phyloP scores from a whole-genome alignment of 1,284 basidiomycete species.

The Puccinia novopanici region DNA sequence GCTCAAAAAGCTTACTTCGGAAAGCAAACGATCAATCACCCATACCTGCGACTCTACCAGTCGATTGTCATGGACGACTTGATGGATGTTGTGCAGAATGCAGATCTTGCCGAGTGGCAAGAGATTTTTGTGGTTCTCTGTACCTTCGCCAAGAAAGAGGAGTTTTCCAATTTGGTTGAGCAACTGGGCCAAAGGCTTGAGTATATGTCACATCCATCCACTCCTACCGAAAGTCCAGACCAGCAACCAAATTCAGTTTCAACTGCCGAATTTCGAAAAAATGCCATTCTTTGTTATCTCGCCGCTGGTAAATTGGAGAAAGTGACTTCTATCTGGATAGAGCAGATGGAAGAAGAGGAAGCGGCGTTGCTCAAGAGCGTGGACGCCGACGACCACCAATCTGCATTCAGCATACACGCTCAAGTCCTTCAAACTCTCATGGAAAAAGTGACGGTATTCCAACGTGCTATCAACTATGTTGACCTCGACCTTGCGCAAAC shows the following conservation, averaged over 20 bases:
- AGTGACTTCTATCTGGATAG: conserved; percentile 86
- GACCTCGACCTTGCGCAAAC: conserved; percentile 72
- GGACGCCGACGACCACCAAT: conserved; percentile 62
- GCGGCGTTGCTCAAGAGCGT: conserved; percentile 59
- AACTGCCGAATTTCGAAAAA: conserved; percentile 70
- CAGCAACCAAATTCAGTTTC: conserved; percentile 59
- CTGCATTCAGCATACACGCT: conserved; percentile 80
- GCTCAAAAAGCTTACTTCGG: conserved; percentile 95
- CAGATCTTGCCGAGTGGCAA: conserved; percentile 90
- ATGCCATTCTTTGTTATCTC: conserved; percentile 83
- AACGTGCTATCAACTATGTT: conserved; percentile 80
- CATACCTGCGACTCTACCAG: conserved; percentile 92
- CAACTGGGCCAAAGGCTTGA: conserved; percentile 89
- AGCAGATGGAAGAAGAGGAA: conserved; percentile 88
- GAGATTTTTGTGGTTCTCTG: conserved; percentile 96
- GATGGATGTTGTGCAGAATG: conserved; percentile 89
- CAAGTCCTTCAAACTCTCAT: conserved; percentile 89
- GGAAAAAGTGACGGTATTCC: conserved; percentile 95
- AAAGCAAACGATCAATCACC: conserved; percentile 71
- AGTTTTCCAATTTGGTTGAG: conserved; percentile 83
- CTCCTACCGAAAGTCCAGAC: conserved; percentile 52
- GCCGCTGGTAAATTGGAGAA: conserved; percentile 87
- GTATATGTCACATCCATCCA: conserved; percentile 68
- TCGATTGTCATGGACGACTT: conserved; percentile 91
- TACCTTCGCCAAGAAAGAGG: conserved; percentile 83